Base-by-base conservation (phyloP, 2,329 filamentous ascomycete genomes). In the Ophiostoma ulmi region DNA sequence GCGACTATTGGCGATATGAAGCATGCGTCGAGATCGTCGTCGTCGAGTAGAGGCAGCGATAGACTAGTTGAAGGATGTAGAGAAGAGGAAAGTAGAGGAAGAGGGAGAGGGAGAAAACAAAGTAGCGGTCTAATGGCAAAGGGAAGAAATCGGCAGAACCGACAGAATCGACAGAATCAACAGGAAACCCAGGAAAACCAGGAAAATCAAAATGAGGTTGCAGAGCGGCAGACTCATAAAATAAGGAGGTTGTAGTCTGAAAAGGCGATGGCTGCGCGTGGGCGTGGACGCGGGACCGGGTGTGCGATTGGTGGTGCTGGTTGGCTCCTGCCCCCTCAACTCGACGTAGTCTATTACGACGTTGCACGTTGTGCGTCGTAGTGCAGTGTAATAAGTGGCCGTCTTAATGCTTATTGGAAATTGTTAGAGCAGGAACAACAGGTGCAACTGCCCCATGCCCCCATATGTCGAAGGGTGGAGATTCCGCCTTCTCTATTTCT, bases 211-310 rank as follows among this genome's bases (percentile, higher is more conserved):
- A 44, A 69, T 7, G 39, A 48, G 26, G 31, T 58, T 58, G 61
- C 31, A n/a, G 31, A 38, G 44, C 44, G 44, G 44, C 61, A 65
- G 61, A 48, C 35, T 31, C 39, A 35, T 64, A 70, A 71, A 72
- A 70, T 70, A 38, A 72, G 70, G 70, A 72, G 70, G 70, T 69
- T 71, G 70, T 68, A 69, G 48, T 61, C 36, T 36, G 26, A 41
- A 70, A 71, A 69, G 58, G 55, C 68, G 64, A 71, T 71, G 70
- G 70, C 70, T 71, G 64, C 63, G 48, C 35, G 22, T 44, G 13
- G 70, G 35, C 38, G 41, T 17, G 61, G 31, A 35, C 31, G 61
- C 35, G 64, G 64, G 61, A 65, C 31, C 11, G 26, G 61, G 55
- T 26, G 58, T 66, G 70, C 70, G 58, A 72, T 72, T 72, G 68